phyloP scores from a whole-genome alignment of 495 filamentous ascomycete species.

The Bacidia gigantensis region DNA sequence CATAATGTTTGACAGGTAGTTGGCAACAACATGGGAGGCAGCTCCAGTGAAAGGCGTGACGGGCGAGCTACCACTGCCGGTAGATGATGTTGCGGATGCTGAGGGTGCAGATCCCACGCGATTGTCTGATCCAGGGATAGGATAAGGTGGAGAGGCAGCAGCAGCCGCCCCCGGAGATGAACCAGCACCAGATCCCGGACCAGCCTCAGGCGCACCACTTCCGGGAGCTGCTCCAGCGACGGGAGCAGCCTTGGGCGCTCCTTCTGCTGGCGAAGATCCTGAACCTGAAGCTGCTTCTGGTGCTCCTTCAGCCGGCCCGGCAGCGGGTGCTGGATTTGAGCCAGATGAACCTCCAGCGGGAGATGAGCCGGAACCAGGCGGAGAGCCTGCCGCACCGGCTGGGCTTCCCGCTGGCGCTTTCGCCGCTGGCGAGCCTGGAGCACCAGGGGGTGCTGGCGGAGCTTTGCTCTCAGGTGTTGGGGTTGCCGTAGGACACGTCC shows the following conservation, averaged over 20 bases:
- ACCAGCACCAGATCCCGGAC: neutral
- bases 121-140: neutral
- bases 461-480: conserved; percentile 2
- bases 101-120: neutral
- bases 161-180: neutral
- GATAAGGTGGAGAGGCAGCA: conserved; percentile 2
- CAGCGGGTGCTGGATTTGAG: conserved; percentile 5
- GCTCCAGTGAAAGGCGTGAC: conserved; percentile 5
- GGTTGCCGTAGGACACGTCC: conserved; percentile 10
- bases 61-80: neutral
- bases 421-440: conserved; percentile 2
- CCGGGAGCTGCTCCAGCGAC: neutral
- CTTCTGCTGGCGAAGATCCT: conserved; percentile 16
- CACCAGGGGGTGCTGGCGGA: neutral
- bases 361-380: conserved; percentile 1
- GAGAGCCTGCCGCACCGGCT: neutral
- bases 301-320: neutral
- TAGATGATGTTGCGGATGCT: conserved; percentile 2
- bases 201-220: neutral
- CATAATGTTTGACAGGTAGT: neutral
- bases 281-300: neutral
- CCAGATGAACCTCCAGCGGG: conserved; percentile 6
- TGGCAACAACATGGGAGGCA: conserved; percentile 1
- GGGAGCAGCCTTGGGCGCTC: conserved; percentile 10
- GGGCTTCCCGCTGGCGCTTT: neutral